These are phyloP conservation scores for Bryopsis sp. DNA, from an alignment of 139 green algal species.

Conservation along the genomic window DNA sequence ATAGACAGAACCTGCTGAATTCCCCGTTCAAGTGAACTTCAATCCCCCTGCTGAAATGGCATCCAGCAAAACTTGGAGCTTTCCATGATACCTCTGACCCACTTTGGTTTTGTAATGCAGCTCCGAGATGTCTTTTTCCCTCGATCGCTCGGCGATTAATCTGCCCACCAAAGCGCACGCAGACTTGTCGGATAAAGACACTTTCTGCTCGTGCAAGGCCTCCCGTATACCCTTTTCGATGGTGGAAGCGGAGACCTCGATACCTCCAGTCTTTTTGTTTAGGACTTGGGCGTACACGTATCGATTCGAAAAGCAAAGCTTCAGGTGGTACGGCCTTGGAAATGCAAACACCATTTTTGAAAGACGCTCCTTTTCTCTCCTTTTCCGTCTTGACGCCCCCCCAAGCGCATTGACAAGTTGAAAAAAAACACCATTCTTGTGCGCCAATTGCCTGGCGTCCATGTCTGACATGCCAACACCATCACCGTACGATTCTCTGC, in stretches of 20 bases:
- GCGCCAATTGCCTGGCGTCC: no score
- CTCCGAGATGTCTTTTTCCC: neutral
- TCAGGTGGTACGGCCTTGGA: slow-evolving; percentile 25
- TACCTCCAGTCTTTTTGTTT: slow-evolving; percentile 22
- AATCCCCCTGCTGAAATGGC: no score
- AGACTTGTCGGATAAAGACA: slow-evolving; percentile 20
- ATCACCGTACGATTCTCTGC: no score
- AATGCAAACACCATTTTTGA: no score
- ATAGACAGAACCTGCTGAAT: no score
- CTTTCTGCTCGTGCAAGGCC: slow-evolving; percentile 15
- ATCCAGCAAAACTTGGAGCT: no score
- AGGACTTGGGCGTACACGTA: slow-evolving; percentile 40
- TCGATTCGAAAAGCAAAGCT: slow-evolving; percentile 41
- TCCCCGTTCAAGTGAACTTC: no score
- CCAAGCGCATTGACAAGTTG: no score
- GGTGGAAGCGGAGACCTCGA: slow-evolving; percentile 36
- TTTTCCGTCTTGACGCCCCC: no score
- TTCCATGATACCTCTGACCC: slow-evolving; percentile 2
- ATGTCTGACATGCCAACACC: no score
- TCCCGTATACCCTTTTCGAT: slow-evolving; percentile 21
- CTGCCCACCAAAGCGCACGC: slow-evolving; percentile 16
- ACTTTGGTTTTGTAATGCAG: neutral
- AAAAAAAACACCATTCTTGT: no score
- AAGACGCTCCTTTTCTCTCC: no score
- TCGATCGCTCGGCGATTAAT: neutral